Evolutionary conservation across 2,329 filamentous ascomycete species (phyloP), one percentile per base, ranked within the genome.

Genomic region (Neophaeococcomyces mojaviensis): DNA sequence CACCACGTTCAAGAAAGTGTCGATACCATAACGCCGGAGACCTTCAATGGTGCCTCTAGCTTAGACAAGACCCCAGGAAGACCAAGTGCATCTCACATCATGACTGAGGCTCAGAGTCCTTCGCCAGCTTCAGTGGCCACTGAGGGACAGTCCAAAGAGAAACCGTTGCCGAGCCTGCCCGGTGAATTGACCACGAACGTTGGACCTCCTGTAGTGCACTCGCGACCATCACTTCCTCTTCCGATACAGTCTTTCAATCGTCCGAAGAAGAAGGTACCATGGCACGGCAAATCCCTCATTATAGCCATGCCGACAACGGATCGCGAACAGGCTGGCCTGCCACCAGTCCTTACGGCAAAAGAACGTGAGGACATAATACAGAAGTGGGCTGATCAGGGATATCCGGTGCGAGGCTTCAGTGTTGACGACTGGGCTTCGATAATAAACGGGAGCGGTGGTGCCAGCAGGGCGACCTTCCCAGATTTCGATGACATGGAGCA

Each of bases 231-330:
- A 4, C 58, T 59, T 43, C 67, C 65, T 4, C 24, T 48, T 32
- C 41, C 44, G 33, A 19, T 54, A 44, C 44, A 57, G 34, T 58
- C 63, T 9, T 62, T 62, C 37, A 58, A 62, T 18, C 60, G 66
- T 45, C 58, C 59, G n/a, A 86, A 77, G 66, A 88, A 85, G 62
- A 86, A 82, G 65, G 71, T 89, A 2, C 73, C 76, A 37, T 88
- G 84, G 83, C 83, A 76, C 58, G 82, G 82, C 47, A 88, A 87
- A 67, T 81, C 78, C 49, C 86, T 87, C 44, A 65, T 86, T 56
- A 80, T 89, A 35, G 69, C 81, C 20, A 66, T 89, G 16, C 86
- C 85, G 4, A 68, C 76, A 37, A 80, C 86, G 50, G 81, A 84
- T 43, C 73, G 78, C 44, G 75, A 82, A 53, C 83, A 83, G 16